Conservation (phyloP, 2,329 filamentous ascomycete species). For the Daldinia sp. region DNA sequence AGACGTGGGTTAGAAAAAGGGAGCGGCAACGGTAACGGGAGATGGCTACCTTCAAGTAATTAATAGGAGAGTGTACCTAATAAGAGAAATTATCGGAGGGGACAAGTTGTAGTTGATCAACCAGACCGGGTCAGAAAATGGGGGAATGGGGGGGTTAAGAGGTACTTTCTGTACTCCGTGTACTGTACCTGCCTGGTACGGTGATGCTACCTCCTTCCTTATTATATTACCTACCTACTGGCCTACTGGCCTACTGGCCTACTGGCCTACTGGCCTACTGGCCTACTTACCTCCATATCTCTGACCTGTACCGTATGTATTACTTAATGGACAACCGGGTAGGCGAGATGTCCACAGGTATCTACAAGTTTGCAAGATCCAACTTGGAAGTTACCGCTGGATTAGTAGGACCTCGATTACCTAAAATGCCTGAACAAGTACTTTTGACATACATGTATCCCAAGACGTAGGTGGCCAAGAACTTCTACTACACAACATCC, state of each 20-base stretch:
- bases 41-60: constrained; percentile 46
- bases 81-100: constrained; percentile 53
- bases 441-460: not conserved
- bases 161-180: constrained; percentile 36
- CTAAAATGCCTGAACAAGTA: too few relatives aligned
- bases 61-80: constrained; percentile 45
- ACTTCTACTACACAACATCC: constrained; percentile 8
- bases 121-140: constrained; percentile 43
- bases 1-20: constrained; percentile 46
- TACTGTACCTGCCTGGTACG: constrained; percentile 25
- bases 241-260: not conserved
- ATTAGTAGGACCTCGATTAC: too few relatives aligned
- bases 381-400: not conserved
- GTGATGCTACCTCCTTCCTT: constrained; percentile 14
- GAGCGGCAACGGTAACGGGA: constrained; percentile 49
- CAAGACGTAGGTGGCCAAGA: not conserved
- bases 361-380: not conserved
- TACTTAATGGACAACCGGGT: not conserved
- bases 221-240: not conserved
- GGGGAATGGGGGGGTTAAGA: constrained; percentile 33
- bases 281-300: too few relatives aligned
- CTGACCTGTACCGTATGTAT: not conserved
- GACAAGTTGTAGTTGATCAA: constrained; percentile 44
- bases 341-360: not conserved
- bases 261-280: not conserved